These are phyloP conservation scores for Biscogniauxia marginata DNA, from an alignment of 2,329 filamentous ascomycete genomes.

Conservation along the genomic window DNA sequence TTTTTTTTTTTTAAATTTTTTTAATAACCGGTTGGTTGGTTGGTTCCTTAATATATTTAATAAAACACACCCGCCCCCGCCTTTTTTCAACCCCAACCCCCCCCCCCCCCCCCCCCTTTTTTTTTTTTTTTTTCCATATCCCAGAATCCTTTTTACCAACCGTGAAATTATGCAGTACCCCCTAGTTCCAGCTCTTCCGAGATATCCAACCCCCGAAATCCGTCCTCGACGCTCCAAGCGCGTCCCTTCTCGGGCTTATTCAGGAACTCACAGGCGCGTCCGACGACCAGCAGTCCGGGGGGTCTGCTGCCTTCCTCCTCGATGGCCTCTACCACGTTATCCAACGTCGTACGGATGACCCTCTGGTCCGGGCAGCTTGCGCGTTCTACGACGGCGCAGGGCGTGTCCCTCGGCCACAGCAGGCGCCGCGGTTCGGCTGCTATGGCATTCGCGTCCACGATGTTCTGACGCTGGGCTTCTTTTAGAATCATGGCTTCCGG, in stretches of 20 bases:
- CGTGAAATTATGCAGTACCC: too few relatives aligned
- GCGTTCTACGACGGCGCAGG: slow-evolving; percentile 89
- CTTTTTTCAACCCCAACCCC: background rate
- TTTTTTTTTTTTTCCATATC: too few relatives aligned
- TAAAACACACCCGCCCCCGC: background rate
- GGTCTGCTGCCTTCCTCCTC: slow-evolving; percentile 87
- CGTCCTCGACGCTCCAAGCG: slow-evolving; percentile 84
- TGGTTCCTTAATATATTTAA: too few relatives aligned
- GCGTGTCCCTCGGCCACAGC: slow-evolving; percentile 73
- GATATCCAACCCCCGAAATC: slow-evolving; percentile 71
- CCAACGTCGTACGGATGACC: slow-evolving; percentile 83
- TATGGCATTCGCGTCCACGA: slow-evolving; percentile 19
- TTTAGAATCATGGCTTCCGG: slow-evolving; percentile 28
- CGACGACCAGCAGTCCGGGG: slow-evolving; percentile 84
- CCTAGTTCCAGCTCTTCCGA: slow-evolving; percentile 17
- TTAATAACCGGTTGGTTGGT: too few relatives aligned
- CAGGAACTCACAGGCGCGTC: slow-evolving; percentile 78
- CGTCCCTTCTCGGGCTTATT: slow-evolving; percentile 55
- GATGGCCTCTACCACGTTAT: slow-evolving; percentile 75
- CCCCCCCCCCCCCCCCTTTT: background rate
- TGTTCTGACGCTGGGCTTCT: slow-evolving; percentile 26
- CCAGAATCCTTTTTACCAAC: too few relatives aligned
- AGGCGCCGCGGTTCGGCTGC: slow-evolving; percentile 8
- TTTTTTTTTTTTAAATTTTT: too few relatives aligned
- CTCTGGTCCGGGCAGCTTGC: slow-evolving; percentile 93